These are phyloP conservation scores for Acrodontium crateriforme DNA, from an alignment of 2,329 filamentous ascomycete species.

Conservation along the genomic window DNA sequence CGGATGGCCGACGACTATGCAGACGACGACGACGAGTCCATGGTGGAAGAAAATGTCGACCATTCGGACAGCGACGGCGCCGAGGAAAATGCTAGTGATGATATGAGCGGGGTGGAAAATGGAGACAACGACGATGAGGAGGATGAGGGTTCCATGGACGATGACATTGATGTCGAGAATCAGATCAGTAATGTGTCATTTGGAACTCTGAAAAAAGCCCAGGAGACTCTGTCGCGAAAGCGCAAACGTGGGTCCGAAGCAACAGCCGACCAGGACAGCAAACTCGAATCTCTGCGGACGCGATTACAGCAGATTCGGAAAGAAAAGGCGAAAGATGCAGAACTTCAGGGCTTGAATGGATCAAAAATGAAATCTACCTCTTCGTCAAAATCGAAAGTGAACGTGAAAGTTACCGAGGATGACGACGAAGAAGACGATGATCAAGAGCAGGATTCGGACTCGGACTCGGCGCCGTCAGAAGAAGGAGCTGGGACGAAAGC, in stretches of 20 bases:
- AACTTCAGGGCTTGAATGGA: background rate
- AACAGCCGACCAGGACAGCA: constrained; percentile 28
- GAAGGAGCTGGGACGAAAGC: constrained; percentile 23
- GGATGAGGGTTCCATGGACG: constrained; percentile 18
- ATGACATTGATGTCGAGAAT: constrained; percentile 27
- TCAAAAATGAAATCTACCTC: background rate
- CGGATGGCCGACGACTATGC: constrained; percentile 1
- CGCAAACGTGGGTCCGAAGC: constrained; percentile 29
- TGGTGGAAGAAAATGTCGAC: constrained; percentile 8
- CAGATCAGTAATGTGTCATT: constrained; percentile 59
- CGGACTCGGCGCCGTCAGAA: constrained; percentile 28
- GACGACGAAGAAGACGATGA: constrained; percentile 5
- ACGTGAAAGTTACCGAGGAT: constrained; percentile 6
- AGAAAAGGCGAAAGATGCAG: constrained; percentile 23
- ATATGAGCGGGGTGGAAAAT: constrained; percentile 6
- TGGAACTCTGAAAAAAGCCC: constrained; percentile 76
- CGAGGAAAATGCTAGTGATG: constrained; percentile 17
- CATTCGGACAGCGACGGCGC: constrained; percentile 6
- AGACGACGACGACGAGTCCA: constrained; percentile 6
- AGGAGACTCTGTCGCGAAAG: constrained; percentile 47
- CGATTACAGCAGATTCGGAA: constrained; percentile 30
- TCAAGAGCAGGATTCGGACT: constrained; percentile 12
- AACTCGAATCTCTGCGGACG: constrained; percentile 31
- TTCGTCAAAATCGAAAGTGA: background rate
- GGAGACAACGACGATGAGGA: constrained; percentile 22